Percentiles rank a stretch among this genome's conserved stretches.
phyloP scores from a whole-genome alignment of 495 filamentous ascomycete genomes.

The Beverwykella pulmonaria region DNA sequence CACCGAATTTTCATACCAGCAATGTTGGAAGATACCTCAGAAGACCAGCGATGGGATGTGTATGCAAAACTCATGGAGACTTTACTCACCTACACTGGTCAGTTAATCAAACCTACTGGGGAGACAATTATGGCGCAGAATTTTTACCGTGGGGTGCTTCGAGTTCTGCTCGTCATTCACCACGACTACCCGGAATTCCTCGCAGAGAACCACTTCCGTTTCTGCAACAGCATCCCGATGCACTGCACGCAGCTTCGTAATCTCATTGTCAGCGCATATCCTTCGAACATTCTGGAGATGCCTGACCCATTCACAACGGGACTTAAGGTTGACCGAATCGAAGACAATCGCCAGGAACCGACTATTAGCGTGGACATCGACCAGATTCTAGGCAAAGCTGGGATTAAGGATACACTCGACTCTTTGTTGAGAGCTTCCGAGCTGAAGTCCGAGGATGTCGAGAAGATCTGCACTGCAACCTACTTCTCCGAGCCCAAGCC shows the following conservation, averaged over 20 bases:
- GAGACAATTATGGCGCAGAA: constrained; percentile 74
- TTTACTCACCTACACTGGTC: constrained; percentile 73
- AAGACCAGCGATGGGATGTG: constrained; percentile 58
- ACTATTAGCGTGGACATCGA: constrained; percentile 64
- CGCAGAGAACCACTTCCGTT: constrained; percentile 78
- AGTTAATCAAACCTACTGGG: constrained; percentile 73
- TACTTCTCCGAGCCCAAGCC: constrained; percentile 57
- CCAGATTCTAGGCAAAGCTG: constrained; percentile 59
- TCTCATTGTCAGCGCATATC: constrained; percentile 81
- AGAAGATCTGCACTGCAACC: constrained; percentile 69
- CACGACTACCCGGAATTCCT: constrained; percentile 96
- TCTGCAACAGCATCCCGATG: constrained; percentile 82
- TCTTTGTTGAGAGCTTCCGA: constrained; percentile 58
- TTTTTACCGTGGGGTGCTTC: constrained; percentile 79
- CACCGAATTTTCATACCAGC: constrained; percentile 86
- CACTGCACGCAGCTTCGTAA: constrained; percentile 90
- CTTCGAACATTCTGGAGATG: constrained; percentile 71
- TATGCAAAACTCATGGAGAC: constrained; percentile 76
- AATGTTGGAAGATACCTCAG: constrained; percentile 63
- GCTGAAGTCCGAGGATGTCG: constrained; percentile 65
- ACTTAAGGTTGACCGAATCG: constrained; percentile 77
- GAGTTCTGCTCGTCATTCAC: constrained; percentile 80
- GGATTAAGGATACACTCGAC: constrained; percentile 71
- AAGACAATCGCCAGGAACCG: constrained; percentile 71
- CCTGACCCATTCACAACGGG: constrained; percentile 80